Percentiles rank a stretch among this genome's conserved stretches.
These are phyloP conservation scores for Cladophialophora psammophila DNA, from an alignment of 2,329 filamentous ascomycete species.

Conservation along the genomic window DNA sequence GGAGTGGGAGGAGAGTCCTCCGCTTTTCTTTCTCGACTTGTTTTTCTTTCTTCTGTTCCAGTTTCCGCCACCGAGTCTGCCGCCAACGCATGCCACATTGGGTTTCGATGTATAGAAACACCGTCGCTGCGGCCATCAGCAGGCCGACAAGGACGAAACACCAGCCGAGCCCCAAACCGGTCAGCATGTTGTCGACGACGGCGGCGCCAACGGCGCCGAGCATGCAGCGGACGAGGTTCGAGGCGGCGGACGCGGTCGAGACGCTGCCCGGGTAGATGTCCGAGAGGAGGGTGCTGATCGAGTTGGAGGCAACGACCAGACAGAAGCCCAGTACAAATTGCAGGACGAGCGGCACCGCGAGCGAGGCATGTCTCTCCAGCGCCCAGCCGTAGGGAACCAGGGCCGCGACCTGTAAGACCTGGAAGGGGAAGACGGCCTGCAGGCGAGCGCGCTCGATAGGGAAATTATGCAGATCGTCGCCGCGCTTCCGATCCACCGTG, in stretches of 20 bases:
- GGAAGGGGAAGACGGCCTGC: constrained; percentile 43
- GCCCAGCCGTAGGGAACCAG: constrained; percentile 20
- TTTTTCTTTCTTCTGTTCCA: constrained; percentile 4
- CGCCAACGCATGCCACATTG: constrained; percentile 23
- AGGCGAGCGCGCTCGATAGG: constrained; percentile 55
- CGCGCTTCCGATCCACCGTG: constrained; percentile 37
- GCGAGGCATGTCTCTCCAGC: constrained; percentile 10
- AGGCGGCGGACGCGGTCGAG: constrained; percentile 45
- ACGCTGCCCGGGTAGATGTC: constrained; percentile 38
- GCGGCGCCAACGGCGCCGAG: constrained; percentile 45
- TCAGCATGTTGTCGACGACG: constrained; percentile 36
- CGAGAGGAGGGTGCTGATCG: constrained; percentile 27
- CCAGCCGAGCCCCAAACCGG: constrained; percentile 30
- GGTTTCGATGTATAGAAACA: constrained; percentile 5
- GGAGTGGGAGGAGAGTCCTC: background rate
- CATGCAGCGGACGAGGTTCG: constrained; percentile 46
- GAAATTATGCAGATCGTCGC: constrained; percentile 46
- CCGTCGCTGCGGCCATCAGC: constrained; percentile 4
- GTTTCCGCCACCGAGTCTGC: constrained; percentile 19
- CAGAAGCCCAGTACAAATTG: constrained; percentile 22
- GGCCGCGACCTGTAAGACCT: constrained; percentile 10
- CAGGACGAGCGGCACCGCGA: constrained; percentile 22
- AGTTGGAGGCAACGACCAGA: constrained; percentile 9
- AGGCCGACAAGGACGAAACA: constrained; percentile 16
- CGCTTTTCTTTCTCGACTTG: constrained; percentile 12